These are phyloP conservation scores for Lentinula aciculospora DNA, from an alignment of 768 basidiomycete species.

Conservation along the genomic window DNA sequence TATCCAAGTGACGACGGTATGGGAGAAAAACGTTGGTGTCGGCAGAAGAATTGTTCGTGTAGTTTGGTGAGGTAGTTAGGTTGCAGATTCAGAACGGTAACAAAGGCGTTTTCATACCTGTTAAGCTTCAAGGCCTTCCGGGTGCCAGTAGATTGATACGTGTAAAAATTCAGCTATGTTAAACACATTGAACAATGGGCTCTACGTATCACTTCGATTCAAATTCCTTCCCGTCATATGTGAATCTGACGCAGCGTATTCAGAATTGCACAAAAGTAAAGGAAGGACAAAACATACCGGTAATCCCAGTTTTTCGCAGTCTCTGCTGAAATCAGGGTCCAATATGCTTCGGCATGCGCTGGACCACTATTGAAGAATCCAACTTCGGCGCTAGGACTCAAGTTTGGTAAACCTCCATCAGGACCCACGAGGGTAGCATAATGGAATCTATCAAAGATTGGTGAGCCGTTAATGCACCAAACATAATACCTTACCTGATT, in stretches of 20 bases:
- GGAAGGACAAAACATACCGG: background rate
- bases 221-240: background rate
- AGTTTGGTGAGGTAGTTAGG: conserved; percentile 36
- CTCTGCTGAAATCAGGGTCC: conserved; percentile 15
- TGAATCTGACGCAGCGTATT: background rate
- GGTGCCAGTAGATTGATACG: too few species aligned
- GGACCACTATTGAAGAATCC: conserved; percentile 18
- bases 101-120: too few species aligned
- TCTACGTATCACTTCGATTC: too few species aligned
- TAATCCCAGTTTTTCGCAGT: conserved; percentile 1
- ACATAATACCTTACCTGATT: conserved; percentile 11
- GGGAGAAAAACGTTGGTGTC: conserved; percentile 65
- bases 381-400: conserved; percentile 5
- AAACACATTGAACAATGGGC: too few species aligned
- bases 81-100: too few species aligned
- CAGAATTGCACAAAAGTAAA: background rate
- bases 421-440: conserved; percentile 20
- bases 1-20: conserved; percentile 45
- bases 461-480: too few species aligned
- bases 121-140: too few species aligned
- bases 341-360: conserved; percentile 21
- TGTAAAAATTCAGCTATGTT: too few species aligned
- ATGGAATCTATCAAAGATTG: conserved; percentile 17
- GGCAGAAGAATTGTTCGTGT: conserved; percentile 67
- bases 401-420: conserved; percentile 9